These are phyloP conservation scores for Gossypium lobatum DNA, from an alignment of 441 rosid species.

Conservation along the genomic window DNA sequence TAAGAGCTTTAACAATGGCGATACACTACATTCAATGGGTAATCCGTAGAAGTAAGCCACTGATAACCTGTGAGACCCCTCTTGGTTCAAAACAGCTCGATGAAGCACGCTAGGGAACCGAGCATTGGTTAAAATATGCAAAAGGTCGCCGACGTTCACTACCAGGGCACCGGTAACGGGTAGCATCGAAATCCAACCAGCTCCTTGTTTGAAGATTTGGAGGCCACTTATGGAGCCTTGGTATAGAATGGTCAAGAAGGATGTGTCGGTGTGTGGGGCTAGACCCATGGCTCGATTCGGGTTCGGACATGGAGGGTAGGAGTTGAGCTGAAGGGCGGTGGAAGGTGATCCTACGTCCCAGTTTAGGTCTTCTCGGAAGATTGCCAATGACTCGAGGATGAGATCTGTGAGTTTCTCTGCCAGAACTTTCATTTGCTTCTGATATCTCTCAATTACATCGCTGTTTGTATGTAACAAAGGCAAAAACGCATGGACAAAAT, in stretches of 20 bases:
- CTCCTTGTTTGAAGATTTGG: conserved; percentile 25
- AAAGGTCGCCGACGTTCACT: conserved; percentile 34
- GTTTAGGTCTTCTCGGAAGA: conserved; percentile 5
- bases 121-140: conserved; percentile 34
- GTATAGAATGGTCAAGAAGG: conserved; percentile 28
- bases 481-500: too few relatives aligned
- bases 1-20: conserved; percentile 23
- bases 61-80: conserved; percentile 22
- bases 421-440: conserved; percentile 24
- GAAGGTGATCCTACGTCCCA: conserved; percentile 6
- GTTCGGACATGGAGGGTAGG: conserved; percentile 37
- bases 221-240: conserved; percentile 29
- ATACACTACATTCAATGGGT: conserved; percentile 19
- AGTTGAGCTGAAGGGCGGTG: conserved; percentile 33
- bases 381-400: conserved; percentile 20
- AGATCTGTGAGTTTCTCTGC: conserved; percentile 21
- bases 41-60: conserved; percentile 30
- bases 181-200: conserved; percentile 29
- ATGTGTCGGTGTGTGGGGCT: conserved; percentile 40
- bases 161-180: conserved; percentile 30
- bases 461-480: conserved; percentile 11
- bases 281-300: conserved; percentile 32
- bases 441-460: conserved; percentile 30
- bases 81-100: conserved; percentile 23
- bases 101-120: conserved; percentile 27